Percentiles rank a stretch among this genome's conserved stretches.
These are phyloP conservation scores for Penicillium chermesinum DNA, from an alignment of 495 filamentous ascomycete species.

Conservation along the genomic window DNA sequence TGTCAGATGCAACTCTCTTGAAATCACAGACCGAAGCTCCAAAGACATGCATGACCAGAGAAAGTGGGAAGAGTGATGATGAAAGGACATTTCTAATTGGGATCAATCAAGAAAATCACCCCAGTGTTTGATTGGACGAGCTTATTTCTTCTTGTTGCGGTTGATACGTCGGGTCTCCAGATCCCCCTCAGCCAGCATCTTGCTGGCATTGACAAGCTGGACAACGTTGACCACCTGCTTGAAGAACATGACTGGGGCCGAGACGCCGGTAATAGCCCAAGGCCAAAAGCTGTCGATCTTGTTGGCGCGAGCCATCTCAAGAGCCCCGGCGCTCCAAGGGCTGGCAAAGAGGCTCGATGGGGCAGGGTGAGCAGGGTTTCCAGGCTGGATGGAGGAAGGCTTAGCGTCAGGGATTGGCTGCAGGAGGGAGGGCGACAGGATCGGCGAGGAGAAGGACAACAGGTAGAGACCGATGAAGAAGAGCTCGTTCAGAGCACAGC, in stretches of 20 bases:
- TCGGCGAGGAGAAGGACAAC: constrained; percentile 87
- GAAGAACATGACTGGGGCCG: constrained; percentile 75
- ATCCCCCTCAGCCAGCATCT: constrained; percentile 90
- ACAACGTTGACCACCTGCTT: constrained; percentile 95
- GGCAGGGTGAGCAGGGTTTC: constrained; percentile 59
- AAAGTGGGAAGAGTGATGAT: constrained; percentile 9
- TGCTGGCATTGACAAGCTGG: constrained; percentile 88
- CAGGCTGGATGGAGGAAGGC: constrained; percentile 55
- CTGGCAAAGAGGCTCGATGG: constrained; percentile 67
- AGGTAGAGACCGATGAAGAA: constrained; percentile 99
- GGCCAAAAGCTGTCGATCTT: constrained; percentile 84
- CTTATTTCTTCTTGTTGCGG: constrained; percentile 24
- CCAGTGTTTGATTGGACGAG: background rate
- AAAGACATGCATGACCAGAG: constrained; percentile 35
- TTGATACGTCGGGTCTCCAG: constrained; percentile 24
- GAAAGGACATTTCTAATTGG: no score
- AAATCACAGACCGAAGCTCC: constrained; percentile 36
- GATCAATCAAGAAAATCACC: no score
- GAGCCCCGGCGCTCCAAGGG: constrained; percentile 84
- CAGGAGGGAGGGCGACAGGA: constrained; percentile 78
- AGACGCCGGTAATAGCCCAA: constrained; percentile 81
- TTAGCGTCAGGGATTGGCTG: constrained; percentile 39
- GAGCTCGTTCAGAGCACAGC: constrained; percentile 84
- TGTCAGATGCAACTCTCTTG: constrained; percentile 10
- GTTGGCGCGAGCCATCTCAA: constrained; percentile 86